Base-by-base conservation (phyloP, 23 red algal species). In the Chondrus crispus region DNA sequence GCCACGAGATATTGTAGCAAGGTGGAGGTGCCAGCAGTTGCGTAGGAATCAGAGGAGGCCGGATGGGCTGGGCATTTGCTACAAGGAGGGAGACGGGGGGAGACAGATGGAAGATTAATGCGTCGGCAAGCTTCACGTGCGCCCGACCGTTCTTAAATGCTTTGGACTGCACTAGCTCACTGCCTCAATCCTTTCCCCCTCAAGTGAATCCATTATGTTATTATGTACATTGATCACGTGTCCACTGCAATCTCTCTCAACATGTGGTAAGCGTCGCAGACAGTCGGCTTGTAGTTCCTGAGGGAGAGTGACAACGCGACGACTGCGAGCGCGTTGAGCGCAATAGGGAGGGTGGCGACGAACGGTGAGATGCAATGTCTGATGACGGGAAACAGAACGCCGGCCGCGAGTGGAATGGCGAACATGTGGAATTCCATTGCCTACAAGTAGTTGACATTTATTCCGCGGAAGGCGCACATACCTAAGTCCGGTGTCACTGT, bases 291-390 rank as follows among this genome's bases (percentile, higher is more conserved):
- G n/a, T n/a, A n/a, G n/a, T n/a, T n/a, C n/a, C n/a, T n/a, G n/a
- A 98, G 55, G 5, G 88, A 46, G 9, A 98, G 49, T 2, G 93
- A 95, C 63, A 83, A 92, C 45, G 92, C 36, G 29, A 95, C 82
- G 28, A 98, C 97, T 8, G 53, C 86, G 7, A 88, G 73, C 48
- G 90, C 89, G 72, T 82, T 94, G 50, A 83, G 79, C 12, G 97
- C 97, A 94, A 99, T 99, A 5, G 93, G 89, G 3, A 58, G 70
- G n/a, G 93, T 84, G n/a, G 94, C 97, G 2, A 99, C 82, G 18
- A 87, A 74, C 38, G 97, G 97, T 46, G 97, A 87, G 26, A 99
- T 50, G 39, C 89, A 55, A 62, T 85, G 50, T 33, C 90, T 84
- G 64, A 91, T 76, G 13, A 90, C n/a, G 1, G 97, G 97, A 77